Percentiles rank a stretch among this genome's conserved stretches.
phyloP scores from a whole-genome alignment of 2,329 filamentous ascomycete genomes.

The Bipolaris sorokiniana region DNA sequence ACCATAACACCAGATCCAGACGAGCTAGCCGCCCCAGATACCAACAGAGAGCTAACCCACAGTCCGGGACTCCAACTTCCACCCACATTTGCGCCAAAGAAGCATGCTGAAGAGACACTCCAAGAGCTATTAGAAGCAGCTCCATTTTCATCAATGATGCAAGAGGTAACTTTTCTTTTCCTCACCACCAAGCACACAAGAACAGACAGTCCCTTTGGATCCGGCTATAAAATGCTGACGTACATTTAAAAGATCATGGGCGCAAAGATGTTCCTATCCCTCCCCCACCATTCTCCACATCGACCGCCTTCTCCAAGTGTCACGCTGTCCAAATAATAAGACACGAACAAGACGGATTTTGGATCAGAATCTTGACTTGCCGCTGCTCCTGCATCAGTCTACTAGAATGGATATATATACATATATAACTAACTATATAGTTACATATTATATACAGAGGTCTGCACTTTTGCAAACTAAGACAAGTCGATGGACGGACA shows the following conservation, averaged over 20 bases:
- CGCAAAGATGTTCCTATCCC: conserved; percentile 34
- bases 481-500: no score
- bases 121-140: conserved; percentile 27
- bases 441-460: no score
- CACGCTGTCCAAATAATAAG: conserved; percentile 28
- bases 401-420: no score
- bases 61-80: conserved; percentile 25
- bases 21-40: conserved; percentile 7
- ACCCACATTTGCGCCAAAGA: conserved; percentile 18
- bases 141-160: conserved; percentile 37
- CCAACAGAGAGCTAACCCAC: conserved; percentile 11
- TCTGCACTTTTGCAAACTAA: no score
- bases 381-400: no score
- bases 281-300: conserved; percentile 42
- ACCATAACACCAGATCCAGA: conserved; percentile 27
- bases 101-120: conserved; percentile 16
- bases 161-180: conserved; percentile 23
- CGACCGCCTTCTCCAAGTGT: conserved; percentile 21
- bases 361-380: conserved; percentile 30
- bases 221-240: neutral
- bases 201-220: neutral
- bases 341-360: conserved; percentile 42
- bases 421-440: no score
- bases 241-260: conserved; percentile 34
- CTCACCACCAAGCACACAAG: neutral